These are phyloP conservation scores for Agaricus bisporus DNA, from an alignment of 768 basidiomycete species.

Conservation along the genomic window DNA sequence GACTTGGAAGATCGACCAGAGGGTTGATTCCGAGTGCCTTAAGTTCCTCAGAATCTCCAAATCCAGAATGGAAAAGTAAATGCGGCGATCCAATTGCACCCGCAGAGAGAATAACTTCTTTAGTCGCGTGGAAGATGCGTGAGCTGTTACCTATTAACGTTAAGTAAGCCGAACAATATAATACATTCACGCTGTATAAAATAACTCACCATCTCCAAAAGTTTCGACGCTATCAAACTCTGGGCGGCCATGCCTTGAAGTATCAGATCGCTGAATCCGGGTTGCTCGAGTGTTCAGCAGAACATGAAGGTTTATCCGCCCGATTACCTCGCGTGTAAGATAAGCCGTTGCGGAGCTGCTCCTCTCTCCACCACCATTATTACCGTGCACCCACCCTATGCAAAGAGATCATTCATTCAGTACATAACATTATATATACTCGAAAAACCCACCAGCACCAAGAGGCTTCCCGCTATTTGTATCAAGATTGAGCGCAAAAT, in stretches of 20 bases:
- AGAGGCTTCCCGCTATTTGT: conserved; percentile 23
- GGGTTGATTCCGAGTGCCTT: conserved; percentile 15
- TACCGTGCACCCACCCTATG: conserved; percentile 19
- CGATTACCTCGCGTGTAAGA: conserved; percentile 17
- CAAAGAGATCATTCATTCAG: neutral
- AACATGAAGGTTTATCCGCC: conserved; percentile 25
- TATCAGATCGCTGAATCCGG: conserved; percentile 12
- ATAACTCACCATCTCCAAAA: neutral
- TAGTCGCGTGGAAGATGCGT: neutral
- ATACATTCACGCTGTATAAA: neutral
- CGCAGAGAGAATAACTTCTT: conserved; percentile 12
- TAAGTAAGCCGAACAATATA: neutral
- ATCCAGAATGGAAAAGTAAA: conserved; percentile 14
- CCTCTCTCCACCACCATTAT: conserved; percentile 20
- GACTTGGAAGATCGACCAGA: conserved; percentile 20
- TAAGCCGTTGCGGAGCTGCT: conserved; percentile 27
- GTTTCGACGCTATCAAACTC: neutral
- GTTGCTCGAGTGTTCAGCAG: conserved; percentile 23
- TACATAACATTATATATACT: neutral
- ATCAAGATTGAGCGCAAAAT: conserved; percentile 22
- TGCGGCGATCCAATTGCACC: conserved; percentile 12
- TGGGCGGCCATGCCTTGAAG: neutral
- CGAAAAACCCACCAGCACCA: conserved; percentile 21
- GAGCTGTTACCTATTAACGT: neutral
- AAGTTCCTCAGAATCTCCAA: conserved; percentile 13